A percentile compares a stretch with the other conserved stretches of the same genome.
Conservation (phyloP, 2,329 filamentous ascomycete species). For the Ophiostoma tasmaniense region DNA sequence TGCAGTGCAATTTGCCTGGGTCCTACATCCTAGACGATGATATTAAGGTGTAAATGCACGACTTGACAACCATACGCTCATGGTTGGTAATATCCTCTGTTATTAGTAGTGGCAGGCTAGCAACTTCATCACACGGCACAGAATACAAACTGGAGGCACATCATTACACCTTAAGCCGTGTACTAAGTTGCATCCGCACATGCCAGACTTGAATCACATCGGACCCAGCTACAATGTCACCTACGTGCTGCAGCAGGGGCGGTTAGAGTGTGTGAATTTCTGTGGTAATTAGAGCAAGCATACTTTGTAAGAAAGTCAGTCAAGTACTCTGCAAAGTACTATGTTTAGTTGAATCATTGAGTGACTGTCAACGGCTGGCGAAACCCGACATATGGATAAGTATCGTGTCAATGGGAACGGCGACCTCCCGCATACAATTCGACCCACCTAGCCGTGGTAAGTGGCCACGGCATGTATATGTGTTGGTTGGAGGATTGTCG, state of each 20-base stretch:
- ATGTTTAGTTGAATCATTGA: no score
- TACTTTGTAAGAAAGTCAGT: no score
- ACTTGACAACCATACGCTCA: not conserved
- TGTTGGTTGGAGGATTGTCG: no score
- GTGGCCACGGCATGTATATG: not conserved
- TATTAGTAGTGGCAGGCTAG: no score
- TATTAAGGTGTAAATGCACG: not conserved
- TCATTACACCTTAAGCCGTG: constrained; percentile 9
- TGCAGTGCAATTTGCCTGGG: not conserved
- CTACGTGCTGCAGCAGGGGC: not conserved
- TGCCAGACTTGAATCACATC: not conserved
- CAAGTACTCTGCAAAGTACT: no score
- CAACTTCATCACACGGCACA: not conserved
- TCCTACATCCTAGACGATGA: not conserved
- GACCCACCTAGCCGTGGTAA: not conserved
- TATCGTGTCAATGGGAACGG: not conserved
- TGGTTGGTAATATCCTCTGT: not conserved
- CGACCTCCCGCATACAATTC: not conserved
- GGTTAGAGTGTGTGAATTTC: not conserved
- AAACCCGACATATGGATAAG: not conserved
- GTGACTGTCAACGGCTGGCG: no score
- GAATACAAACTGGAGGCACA: constrained; percentile 3
- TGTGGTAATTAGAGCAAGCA: no score
- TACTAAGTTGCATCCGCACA: constrained; percentile 8
- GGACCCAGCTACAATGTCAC: not conserved